These are phyloP conservation scores for Fusarium sp. DNA, from an alignment of 2,329 filamentous ascomycete genomes.

Conservation along the genomic window DNA sequence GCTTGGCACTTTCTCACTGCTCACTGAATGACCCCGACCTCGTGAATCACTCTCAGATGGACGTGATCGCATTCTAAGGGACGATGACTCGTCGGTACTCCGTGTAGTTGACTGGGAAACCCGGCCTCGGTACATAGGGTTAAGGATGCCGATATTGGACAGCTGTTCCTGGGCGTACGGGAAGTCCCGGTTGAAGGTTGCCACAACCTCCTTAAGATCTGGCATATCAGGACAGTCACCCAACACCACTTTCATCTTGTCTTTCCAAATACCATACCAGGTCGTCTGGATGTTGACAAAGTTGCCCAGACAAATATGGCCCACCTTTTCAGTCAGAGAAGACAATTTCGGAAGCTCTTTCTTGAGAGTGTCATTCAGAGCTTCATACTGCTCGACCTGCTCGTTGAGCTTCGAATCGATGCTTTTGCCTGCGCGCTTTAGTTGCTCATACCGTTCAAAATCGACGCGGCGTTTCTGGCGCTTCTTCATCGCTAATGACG, in stretches of 20 bases:
- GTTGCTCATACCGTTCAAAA: conserved; percentile 83
- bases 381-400: conserved; percentile 88
- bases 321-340: conserved; percentile 81
- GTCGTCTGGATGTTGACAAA: conserved; percentile 85
- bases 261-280: conserved; percentile 87
- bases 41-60: conserved; percentile 64
- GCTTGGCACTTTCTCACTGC: conserved; percentile 71
- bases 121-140: conserved; percentile 73
- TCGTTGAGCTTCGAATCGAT: conserved; percentile 87
- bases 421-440: conserved; percentile 85
- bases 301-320: conserved; percentile 83
- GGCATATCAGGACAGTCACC: conserved; percentile 72
- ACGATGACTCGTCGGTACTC: conserved; percentile 63
- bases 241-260: conserved; percentile 82
- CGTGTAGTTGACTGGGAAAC: conserved; percentile 69
- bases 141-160: conserved; percentile 79
- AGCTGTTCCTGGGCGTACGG: conserved; percentile 79
- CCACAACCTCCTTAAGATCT: conserved; percentile 78
- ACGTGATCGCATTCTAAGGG: conserved; percentile 61
- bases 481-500: conserved; percentile 92
- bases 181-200: conserved; percentile 83
- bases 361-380: conserved; percentile 92
- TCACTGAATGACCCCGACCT: conserved; percentile 70
- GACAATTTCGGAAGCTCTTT: conserved; percentile 91
- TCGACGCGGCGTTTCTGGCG: conserved; percentile 92